phyloP scores from a whole-genome alignment of 2,329 filamentous ascomycete genomes.

The Paecilomyces sp. region DNA sequence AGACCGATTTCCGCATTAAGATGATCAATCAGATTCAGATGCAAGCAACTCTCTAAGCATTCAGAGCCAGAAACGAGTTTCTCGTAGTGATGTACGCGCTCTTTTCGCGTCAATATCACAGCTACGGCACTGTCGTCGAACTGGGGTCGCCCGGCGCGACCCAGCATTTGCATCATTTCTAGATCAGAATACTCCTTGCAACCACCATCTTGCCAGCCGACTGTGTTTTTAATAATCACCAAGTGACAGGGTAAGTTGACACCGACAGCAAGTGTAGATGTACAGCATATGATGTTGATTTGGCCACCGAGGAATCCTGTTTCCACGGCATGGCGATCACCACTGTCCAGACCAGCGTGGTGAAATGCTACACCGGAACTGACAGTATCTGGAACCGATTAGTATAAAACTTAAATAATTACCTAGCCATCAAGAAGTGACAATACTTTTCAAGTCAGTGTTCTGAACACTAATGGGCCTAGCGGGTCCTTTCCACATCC shows the following conservation, averaged over 20 bases:
- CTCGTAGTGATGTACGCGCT: constrained; percentile 61
- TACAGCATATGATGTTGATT: constrained; percentile 79
- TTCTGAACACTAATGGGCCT: constrained; percentile 47
- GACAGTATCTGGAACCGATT: constrained; percentile 32
- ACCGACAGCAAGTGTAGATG: constrained; percentile 75
- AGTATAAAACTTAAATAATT: constrained; percentile 5
- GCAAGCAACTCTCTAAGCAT: constrained; percentile 68
- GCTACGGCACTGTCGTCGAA: constrained; percentile 71
- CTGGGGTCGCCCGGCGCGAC: constrained; percentile 73
- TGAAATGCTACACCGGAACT: constrained; percentile 68
- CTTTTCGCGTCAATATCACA: constrained; percentile 68
- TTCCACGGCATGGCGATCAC: constrained; percentile 62
- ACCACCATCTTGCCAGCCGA: constrained; percentile 53
- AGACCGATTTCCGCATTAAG: constrained; percentile 77
- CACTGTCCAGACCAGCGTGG: constrained; percentile 63
- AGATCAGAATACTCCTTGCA: constrained; percentile 71
- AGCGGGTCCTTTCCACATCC: constrained; percentile 57
- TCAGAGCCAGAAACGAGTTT: constrained; percentile 67
- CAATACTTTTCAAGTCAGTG: constrained; percentile 52
- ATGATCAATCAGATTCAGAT: constrained; percentile 73
- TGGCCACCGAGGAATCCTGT: constrained; percentile 61
- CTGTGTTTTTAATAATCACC: constrained; percentile 75
- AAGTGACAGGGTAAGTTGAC: constrained; percentile 79
- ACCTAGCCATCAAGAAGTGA: constrained; percentile 20
- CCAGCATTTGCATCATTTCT: constrained; percentile 87